These are phyloP conservation scores for Flaveria brownii DNA, from an alignment of 129 eudicot genomes.

Conservation along the genomic window DNA sequence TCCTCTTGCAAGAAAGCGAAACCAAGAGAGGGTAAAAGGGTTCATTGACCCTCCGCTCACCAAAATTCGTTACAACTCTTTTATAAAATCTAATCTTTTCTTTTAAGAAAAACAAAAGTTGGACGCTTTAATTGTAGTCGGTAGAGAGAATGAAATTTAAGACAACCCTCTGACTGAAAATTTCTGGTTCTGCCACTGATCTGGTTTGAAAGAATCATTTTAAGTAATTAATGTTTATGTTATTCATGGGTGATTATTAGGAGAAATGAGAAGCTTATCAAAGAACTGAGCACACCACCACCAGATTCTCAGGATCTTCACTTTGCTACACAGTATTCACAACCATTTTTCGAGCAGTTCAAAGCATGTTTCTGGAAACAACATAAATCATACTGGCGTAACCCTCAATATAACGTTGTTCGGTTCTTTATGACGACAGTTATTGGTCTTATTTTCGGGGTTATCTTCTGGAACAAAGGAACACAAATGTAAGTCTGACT, in stretches of 20 bases:
- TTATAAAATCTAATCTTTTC: too few species aligned
- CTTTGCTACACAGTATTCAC: slow-evolving; percentile 72
- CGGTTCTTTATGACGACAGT: slow-evolving; percentile 62
- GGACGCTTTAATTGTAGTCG: too few species aligned
- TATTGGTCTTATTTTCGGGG: slow-evolving; percentile 66
- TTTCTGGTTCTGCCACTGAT: neutral
- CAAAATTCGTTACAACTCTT: neutral
- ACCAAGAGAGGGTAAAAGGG: too few species aligned
- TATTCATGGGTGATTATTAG: slow-evolving; percentile 33
- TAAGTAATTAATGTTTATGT: neutral
- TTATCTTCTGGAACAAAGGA: slow-evolving; percentile 78
- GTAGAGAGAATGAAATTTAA: too few species aligned
- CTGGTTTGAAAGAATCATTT: neutral
- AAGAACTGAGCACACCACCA: slow-evolving; percentile 57
- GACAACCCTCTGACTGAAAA: too few species aligned
- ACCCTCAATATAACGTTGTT: slow-evolving; percentile 72
- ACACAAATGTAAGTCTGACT: slow-evolving; percentile 43
- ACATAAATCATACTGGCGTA: slow-evolving; percentile 83
- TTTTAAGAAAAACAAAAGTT: too few species aligned
- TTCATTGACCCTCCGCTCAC: neutral
- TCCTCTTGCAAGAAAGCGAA: neutral
- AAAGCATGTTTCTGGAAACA: slow-evolving; percentile 91
- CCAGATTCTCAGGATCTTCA: slow-evolving; percentile 58
- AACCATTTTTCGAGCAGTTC: slow-evolving; percentile 56
- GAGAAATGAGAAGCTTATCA: slow-evolving; percentile 54